phyloP scores from a whole-genome alignment of 306 rosid genomes.

The Calophaca sinica region DNA sequence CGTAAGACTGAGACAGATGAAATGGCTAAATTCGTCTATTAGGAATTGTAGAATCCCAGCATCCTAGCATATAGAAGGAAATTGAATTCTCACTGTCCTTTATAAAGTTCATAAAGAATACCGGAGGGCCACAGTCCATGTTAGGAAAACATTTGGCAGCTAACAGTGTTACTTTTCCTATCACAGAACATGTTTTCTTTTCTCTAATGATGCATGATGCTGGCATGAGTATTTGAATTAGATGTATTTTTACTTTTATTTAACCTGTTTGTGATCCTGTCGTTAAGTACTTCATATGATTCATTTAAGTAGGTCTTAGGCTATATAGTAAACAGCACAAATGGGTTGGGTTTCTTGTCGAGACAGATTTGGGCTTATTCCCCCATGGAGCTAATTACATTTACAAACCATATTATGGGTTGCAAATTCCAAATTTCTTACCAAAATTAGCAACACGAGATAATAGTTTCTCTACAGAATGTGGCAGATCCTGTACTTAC shows the following conservation, averaged over 20 bases:
- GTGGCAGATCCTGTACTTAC: no score
- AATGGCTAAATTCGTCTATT: slow-evolving; percentile 40
- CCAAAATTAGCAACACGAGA: no score
- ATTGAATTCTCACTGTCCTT: slow-evolving; percentile 17
- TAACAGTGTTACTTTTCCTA: neutral
- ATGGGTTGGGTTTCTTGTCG: no score
- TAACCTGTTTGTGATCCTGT: no score
- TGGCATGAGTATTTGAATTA: neutral
- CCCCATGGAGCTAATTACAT: no score
- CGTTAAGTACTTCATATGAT: no score
- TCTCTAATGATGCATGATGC: slow-evolving; percentile 3
- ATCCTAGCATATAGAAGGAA: slow-evolving; percentile 17
- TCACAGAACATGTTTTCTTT: neutral
- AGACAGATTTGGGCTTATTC: no score
- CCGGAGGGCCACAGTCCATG: neutral
- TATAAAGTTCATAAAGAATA: neutral
- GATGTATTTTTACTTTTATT: neutral
- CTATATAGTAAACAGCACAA: no score
- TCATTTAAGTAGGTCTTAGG: no score
- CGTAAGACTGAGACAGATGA: neutral
- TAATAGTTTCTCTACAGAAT: no score
- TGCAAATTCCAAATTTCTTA: no score
- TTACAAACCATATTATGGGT: no score
- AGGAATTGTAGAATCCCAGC: slow-evolving; percentile 28
- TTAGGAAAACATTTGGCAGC: slow-evolving; percentile 2